Conservation (phyloP, 1,139 yeast genomes). For the Geotrichum siamense region DNA sequence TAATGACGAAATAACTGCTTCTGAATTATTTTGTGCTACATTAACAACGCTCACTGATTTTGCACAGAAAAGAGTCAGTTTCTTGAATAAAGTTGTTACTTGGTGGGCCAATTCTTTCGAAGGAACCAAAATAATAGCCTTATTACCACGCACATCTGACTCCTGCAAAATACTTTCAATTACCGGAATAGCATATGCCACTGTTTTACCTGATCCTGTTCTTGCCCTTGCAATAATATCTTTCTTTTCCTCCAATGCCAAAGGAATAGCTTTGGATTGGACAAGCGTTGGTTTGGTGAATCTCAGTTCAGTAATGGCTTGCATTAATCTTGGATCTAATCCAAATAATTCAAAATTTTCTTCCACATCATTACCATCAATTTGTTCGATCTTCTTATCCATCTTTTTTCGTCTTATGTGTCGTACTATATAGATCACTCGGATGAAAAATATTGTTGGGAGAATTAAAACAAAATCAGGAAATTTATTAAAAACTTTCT, state of each 20-base stretch:
- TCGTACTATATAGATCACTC: too few relatives aligned
- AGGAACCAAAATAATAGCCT: conserved; percentile 67
- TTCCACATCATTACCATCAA: too few relatives aligned
- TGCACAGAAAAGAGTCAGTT: conserved; percentile 64
- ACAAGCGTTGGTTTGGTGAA: conserved; percentile 81
- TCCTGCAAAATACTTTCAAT: conserved; percentile 54
- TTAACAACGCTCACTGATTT: conserved; percentile 61
- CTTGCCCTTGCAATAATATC: conserved; percentile 84
- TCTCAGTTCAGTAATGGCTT: conserved; percentile 69
- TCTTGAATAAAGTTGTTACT: conserved; percentile 62
- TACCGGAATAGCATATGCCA: conserved; percentile 75
- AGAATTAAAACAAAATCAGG: too few relatives aligned
- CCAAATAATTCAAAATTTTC: conserved; percentile 30
- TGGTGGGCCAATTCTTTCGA: conserved; percentile 82
- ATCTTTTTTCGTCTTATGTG: too few relatives aligned
- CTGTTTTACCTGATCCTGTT: conserved; percentile 89
- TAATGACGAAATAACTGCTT: conserved; percentile 63
- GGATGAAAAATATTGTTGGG: too few relatives aligned
- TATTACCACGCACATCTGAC: conserved; percentile 21
- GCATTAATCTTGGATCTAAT: conserved; percentile 73
- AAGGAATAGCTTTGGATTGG: conserved; percentile 86
- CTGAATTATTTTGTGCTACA: conserved; percentile 65
- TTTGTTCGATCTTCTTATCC: too few relatives aligned
- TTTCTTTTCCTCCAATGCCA: conserved; percentile 79
- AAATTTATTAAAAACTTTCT: too few relatives aligned